Base-by-base conservation (phyloP, 805 yeast species). In the Wickerhamia fluorescens region DNA sequence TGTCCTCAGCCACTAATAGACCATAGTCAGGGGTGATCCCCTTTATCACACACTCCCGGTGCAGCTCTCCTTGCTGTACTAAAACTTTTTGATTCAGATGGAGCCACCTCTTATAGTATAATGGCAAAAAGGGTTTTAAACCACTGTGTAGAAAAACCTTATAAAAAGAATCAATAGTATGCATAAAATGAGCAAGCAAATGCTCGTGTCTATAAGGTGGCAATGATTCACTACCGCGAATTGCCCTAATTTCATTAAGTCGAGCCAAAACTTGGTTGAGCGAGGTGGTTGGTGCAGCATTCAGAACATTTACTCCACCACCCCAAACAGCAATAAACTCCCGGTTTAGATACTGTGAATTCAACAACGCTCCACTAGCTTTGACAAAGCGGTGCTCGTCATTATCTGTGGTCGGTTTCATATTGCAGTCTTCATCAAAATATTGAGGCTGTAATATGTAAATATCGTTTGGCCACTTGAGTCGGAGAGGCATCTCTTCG, bases 391-490 rank as follows among this genome's bases (percentile, higher is more conserved):
- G 72, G 19, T 77, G 78, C 25, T 80, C 86, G 32, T 67, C 66
- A 10, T 73, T 77, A 17, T 66, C 62, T 1, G 65, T 59, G 4
- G 64, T 61, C 14, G 37, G 24, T 26, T 51, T 47, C 7, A 60
- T 56, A 10, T 59, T 50, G 18, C 58, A 38, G 25, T 54, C 53
- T 16, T 58, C 65, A 30, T 40, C 37, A 41, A 52, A 68, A 39
- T 59, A 71, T 30, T 75, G 76, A 1, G 94, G 94, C 31, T 73
- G 75, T 42, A 75, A 50, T 4, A 80, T 75, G 48, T 85, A 92
- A 9, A 92, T 59, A 53, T 92, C 99, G 51, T 92, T 92, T 2
- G 99, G 99, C 99, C 99, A 92, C 51, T 92, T 92, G 35, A 92
- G 68, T 28, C 75, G 68, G 10, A 89, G 65, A 0, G 95, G 96